These are phyloP conservation scores for Ocimum tenuiflorum DNA, from an alignment of 257 asterid genomes.

Conservation along the genomic window DNA sequence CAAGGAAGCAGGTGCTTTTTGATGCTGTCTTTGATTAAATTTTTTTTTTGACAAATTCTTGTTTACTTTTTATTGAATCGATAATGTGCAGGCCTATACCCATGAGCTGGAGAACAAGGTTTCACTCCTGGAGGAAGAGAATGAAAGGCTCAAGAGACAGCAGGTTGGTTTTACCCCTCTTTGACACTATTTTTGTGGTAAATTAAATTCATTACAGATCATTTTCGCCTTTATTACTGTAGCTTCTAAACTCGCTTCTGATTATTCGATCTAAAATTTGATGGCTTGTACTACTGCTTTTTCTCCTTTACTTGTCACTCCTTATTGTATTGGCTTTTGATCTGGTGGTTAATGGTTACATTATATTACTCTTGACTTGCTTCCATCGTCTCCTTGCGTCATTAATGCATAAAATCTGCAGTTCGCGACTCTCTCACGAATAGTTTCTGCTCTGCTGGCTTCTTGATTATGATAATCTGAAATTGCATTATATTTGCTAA, in stretches of 20 bases:
- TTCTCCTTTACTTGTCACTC: not conserved
- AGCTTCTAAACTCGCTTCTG: not conserved
- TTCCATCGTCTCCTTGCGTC: no score
- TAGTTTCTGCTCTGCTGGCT: not conserved
- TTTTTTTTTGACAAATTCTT: not conserved
- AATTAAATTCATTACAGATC: not conserved
- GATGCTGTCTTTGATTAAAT: not conserved
- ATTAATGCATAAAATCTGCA: not conserved
- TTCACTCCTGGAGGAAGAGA: conserved; percentile 75
- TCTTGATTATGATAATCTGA: not conserved
- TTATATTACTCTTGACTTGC: no score
- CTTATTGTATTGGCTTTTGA: conserved; percentile 8
- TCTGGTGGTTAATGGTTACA: no score
- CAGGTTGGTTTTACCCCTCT: conserved; percentile 37
- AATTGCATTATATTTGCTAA: not conserved
- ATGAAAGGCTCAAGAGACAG: conserved; percentile 64
- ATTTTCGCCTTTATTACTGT: not conserved
- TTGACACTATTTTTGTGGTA: not conserved
- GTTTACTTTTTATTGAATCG: conserved; percentile 9
- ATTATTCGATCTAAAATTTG: no score
- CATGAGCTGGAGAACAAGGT: conserved; percentile 83
- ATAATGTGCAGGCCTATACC: conserved; percentile 67
- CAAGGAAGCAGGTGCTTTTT: conserved; percentile 78
- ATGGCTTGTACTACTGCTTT: not conserved
- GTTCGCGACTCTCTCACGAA: not conserved